Percentiles rank a stretch among this genome's conserved stretches.
phyloP scores from a whole-genome alignment of 148 eudicot genomes.

The Vaccinium macrocarpon region DNA sequence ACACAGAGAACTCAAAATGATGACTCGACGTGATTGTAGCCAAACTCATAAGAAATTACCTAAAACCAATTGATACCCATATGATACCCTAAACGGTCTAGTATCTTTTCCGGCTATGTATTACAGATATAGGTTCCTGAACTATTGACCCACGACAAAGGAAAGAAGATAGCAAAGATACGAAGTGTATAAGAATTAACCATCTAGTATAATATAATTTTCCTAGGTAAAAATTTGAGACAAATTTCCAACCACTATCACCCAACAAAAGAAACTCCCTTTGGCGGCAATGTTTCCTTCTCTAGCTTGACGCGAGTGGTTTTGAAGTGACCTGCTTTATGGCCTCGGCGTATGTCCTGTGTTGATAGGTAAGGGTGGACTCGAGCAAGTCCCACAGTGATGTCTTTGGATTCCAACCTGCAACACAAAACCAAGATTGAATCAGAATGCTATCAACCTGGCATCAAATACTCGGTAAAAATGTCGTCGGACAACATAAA shows the following conservation, averaged over 20 bases:
- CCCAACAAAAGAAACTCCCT: neutral
- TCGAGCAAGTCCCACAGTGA: constrained; percentile 99
- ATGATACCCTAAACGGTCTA: constrained; percentile 4
- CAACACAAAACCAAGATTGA: neutral
- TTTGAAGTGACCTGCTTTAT: constrained; percentile 71
- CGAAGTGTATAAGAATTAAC: constrained; percentile 28
- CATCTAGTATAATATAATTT: constrained; percentile 25
- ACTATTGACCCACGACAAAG: constrained; percentile 4
- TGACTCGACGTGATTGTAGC: neutral
- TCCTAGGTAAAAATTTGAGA: constrained; percentile 40
- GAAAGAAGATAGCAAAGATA: constrained; percentile 19
- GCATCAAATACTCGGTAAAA: neutral
- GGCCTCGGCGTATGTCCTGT: constrained; percentile 95
- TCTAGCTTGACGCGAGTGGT: constrained; percentile 59
- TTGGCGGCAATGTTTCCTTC: neutral
- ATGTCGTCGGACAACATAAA: neutral
- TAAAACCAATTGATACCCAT: neutral
- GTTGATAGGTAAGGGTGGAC: constrained; percentile 95
- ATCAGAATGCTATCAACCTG: neutral
- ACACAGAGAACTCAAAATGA: neutral
- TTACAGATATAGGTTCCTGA: constrained; percentile 5
- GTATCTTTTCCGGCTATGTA: neutral
- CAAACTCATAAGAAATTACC: neutral
- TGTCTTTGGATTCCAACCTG: constrained; percentile 97
- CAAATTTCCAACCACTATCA: neutral